Evolutionary conservation across 345 rosid genomes (phyloP).

Genomic region (Salix caprea): DNA sequence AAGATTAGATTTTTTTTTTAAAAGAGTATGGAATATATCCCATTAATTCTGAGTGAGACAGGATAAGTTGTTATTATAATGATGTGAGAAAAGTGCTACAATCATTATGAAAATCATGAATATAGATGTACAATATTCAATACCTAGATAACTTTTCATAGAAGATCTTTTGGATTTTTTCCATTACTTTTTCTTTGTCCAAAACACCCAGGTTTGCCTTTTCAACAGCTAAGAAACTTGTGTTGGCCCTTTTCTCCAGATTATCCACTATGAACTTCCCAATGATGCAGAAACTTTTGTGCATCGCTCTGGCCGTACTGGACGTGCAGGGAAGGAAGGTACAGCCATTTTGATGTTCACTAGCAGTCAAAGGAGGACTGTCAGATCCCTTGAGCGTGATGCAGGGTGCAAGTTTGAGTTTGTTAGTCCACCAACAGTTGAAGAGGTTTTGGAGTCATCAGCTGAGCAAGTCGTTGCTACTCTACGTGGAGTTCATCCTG

Average conservation of each 20-base stretch:
- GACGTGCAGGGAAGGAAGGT: slow-evolving; percentile 98
- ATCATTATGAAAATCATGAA: neutral
- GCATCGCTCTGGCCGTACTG: slow-evolving; percentile 99
- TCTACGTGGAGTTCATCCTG: slow-evolving; percentile 81
- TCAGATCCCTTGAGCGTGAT: slow-evolving; percentile 84
- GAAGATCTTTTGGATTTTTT: neutral
- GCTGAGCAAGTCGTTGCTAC: slow-evolving; percentile 88
- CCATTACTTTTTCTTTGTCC: neutral
- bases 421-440: slow-evolving; percentile 70
- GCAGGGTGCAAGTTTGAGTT: slow-evolving; percentile 87
- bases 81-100: slow-evolving; percentile 1
- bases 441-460: slow-evolving; percentile 76
- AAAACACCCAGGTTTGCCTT: neutral
- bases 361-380: slow-evolving; percentile 80
- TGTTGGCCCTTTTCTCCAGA: slow-evolving; percentile 36
- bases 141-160: neutral
- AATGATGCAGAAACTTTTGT: slow-evolving; percentile 97
- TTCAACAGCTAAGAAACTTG: slow-evolving; percentile 5
- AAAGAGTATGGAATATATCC: neutral
- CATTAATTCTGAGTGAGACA: neutral
- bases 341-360: slow-evolving; percentile 82
- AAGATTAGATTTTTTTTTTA: neutral
- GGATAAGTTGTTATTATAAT: neutral
- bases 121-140: neutral
- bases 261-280: slow-evolving; percentile 96